These are phyloP conservation scores for Cladorrhinum sp. DNA, from an alignment of 2,329 filamentous ascomycete genomes.

Conservation along the genomic window DNA sequence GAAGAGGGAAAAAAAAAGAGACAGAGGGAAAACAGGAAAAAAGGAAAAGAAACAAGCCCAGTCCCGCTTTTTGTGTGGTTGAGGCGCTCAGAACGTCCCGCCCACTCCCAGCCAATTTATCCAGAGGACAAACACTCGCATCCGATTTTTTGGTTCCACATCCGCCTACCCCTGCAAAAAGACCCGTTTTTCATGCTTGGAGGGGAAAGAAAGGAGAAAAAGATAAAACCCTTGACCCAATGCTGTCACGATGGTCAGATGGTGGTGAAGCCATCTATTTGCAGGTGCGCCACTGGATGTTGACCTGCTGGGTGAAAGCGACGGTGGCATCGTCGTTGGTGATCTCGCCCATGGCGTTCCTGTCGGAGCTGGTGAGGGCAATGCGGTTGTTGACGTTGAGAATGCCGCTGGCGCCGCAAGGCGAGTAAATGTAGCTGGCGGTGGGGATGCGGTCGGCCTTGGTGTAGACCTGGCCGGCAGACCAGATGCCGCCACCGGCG, in stretches of 20 bases:
- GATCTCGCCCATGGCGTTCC: constrained; percentile 38
- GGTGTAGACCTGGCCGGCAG: constrained; percentile 44
- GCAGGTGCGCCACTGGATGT: constrained; percentile 38
- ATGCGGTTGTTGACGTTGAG: constrained; percentile 49
- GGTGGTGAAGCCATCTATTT: constrained; percentile 18
- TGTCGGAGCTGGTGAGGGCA: constrained; percentile 38
- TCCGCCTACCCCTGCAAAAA: constrained; percentile 16
- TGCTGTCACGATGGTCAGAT: constrained; percentile 11
- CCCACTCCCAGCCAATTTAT: background rate
- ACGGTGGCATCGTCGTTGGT: constrained; percentile 46
- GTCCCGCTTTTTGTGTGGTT: background rate
- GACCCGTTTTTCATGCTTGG: constrained; percentile 11
- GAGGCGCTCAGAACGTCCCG: constrained; percentile 17
- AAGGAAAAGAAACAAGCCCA: constrained; percentile 7
- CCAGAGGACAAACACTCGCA: constrained; percentile 11
- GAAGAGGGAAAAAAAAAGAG: constrained; percentile 1
- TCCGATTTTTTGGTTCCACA: constrained; percentile 18
- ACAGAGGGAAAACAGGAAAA: constrained; percentile 10
- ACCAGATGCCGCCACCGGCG: constrained; percentile 41
- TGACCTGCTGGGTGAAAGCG: constrained; percentile 43
- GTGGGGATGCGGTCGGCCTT: constrained; percentile 45
- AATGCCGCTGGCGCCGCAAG: constrained; percentile 44
- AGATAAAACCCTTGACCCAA: constrained; percentile 17
- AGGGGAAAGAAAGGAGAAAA: constrained; percentile 9
- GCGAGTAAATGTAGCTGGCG: constrained; percentile 43